Conservation (phyloP, 2,329 filamentous ascomycete genomes). For the Fusarium clavum region DNA sequence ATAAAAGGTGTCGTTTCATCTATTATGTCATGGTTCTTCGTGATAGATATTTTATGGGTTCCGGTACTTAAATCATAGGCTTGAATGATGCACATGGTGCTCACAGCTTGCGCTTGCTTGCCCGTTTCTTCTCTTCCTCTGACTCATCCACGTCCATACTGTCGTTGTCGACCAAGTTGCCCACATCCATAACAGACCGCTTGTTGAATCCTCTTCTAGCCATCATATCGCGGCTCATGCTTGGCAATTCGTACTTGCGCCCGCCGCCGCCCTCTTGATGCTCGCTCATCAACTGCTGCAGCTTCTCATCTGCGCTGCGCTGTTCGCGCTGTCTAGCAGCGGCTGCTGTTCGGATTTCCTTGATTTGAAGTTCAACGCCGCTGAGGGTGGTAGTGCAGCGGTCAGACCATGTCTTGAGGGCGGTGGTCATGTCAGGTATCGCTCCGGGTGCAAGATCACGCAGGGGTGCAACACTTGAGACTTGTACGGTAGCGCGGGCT, state of each 20-base stretch:
- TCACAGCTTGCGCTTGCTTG: slow-evolving; percentile 66
- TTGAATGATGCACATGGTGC: neutral
- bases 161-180: slow-evolving; percentile 59
- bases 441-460: slow-evolving; percentile 84
- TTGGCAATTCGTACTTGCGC: slow-evolving; percentile 46
- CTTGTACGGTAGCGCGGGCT: slow-evolving; percentile 76
- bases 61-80: neutral
- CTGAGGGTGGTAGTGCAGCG: slow-evolving; percentile 80
- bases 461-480: slow-evolving; percentile 84
- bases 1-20: slow-evolving; percentile 43
- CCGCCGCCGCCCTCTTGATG: slow-evolving; percentile 55
- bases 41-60: slow-evolving; percentile 41
- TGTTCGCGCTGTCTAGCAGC: slow-evolving; percentile 63
- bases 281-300: slow-evolving; percentile 62
- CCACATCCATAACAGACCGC: slow-evolving; percentile 57
- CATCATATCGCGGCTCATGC: slow-evolving; percentile 42
- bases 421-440: slow-evolving; percentile 74
- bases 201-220: slow-evolving; percentile 48
- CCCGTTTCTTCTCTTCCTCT: slow-evolving; percentile 63
- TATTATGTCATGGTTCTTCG: slow-evolving; percentile 47
- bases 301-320: slow-evolving; percentile 58
- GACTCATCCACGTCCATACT: slow-evolving; percentile 69
- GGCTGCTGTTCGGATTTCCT: slow-evolving; percentile 70
- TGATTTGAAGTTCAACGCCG: slow-evolving; percentile 81
- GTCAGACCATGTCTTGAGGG: slow-evolving; percentile 79